Conservation (phyloP, 345 rosid genomes). For the Mallotus nudiflorus region DNA sequence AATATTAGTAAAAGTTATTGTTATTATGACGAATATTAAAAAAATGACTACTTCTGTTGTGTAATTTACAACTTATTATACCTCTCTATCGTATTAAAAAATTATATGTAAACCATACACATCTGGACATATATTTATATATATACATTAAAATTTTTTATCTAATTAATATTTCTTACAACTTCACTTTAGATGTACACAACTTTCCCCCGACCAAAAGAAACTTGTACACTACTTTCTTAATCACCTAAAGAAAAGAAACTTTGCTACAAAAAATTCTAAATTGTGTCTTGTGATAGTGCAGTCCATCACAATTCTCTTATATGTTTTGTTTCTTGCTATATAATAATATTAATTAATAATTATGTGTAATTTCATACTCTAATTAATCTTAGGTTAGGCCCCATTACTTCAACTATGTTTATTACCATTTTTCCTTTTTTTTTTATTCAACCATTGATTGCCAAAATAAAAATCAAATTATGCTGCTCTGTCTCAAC, state of each 20-base stretch:
- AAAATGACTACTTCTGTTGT: no score
- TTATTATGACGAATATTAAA: no score
- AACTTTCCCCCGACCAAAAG: conserved; percentile 36
- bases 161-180: conserved; percentile 12
- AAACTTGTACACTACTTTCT: conserved; percentile 13
- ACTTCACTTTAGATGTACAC: conserved; percentile 22
- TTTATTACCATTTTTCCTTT: background rate
- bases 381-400: background rate
- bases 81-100: no score
- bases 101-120: no score
- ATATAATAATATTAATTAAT: no score
- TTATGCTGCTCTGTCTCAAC: no score
- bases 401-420: background rate
- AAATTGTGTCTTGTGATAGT: conserved; percentile 24
- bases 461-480: background rate
- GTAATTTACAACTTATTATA: no score
- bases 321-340: conserved; percentile 11
- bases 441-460: no score
- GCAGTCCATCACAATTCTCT: conserved; percentile 22
- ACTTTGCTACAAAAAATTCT: conserved; percentile 13
- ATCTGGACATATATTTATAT: background rate
- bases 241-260: conserved; percentile 22
- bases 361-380: background rate
- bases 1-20: no score
- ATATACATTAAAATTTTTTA: no score